Conservation (phyloP, 495 filamentous ascomycete species). For the Baudoinia panamericana region DNA sequence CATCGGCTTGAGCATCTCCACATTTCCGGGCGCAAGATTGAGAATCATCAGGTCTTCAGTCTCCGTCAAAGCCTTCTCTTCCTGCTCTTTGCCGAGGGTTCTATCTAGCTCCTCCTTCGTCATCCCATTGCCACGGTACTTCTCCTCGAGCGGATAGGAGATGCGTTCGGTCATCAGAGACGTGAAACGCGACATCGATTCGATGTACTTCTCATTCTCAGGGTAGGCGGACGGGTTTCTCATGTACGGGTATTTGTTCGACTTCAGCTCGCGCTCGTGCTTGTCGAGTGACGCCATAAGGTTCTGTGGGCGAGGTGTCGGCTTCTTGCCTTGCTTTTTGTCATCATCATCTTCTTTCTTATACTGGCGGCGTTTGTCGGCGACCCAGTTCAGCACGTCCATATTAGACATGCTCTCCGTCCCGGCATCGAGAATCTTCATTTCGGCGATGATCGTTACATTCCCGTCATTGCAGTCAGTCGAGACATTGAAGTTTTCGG, state of each 20-base stretch:
- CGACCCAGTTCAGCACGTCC: constrained; percentile 16
- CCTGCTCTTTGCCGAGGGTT: constrained; percentile 12
- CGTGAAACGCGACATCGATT: constrained; percentile 1
- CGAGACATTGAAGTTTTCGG: too few relatives aligned
- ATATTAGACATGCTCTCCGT: constrained; percentile 11
- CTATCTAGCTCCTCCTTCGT: constrained; percentile 1
- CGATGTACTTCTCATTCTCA: too few relatives aligned
- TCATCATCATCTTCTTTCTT: constrained; percentile 10
- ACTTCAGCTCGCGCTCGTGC: constrained; percentile 14
- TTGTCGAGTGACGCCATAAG: constrained; percentile 8
- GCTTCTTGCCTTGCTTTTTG: constrained; percentile 1
- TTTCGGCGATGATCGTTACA: background rate
- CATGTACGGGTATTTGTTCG: constrained; percentile 13
- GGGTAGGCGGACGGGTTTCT: constrained; percentile 12
- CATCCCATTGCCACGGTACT: constrained; percentile 3
- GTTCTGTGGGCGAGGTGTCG: constrained; percentile 9
- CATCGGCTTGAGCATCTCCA: constrained; percentile 19
- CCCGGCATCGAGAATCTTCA: constrained; percentile 15
- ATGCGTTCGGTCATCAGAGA: constrained; percentile 2
- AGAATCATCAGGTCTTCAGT: constrained; percentile 15
- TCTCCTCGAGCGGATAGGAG: constrained; percentile 6
- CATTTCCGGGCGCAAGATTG: constrained; percentile 13
- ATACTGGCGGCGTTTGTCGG: constrained; percentile 4
- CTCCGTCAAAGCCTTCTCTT: constrained; percentile 16
- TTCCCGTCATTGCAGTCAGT: too few relatives aligned